Evolutionary conservation across 139 green algal genomes (phyloP).

Genomic region (Chlamydomonas incerta): DNA sequence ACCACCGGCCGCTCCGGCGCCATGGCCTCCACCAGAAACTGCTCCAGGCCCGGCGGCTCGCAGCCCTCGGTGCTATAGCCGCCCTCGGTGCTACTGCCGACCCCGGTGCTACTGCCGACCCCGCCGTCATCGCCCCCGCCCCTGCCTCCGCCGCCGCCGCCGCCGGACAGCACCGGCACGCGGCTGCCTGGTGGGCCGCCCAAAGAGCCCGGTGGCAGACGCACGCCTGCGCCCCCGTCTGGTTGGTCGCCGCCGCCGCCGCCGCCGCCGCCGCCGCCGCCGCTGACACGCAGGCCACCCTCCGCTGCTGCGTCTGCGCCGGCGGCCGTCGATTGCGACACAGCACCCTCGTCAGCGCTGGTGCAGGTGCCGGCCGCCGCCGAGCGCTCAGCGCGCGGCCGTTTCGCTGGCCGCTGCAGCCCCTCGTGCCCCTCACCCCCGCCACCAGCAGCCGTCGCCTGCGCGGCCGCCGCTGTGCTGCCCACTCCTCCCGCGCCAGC

Average conservation of each 20-base stretch:
- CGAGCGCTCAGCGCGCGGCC: not conserved
- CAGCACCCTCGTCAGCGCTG: no score
- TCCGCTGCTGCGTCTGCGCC: not conserved
- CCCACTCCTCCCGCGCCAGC: not conserved
- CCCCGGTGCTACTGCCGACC: no score
- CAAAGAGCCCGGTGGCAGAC: slow-evolving; percentile 69
- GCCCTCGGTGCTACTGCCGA: no score
- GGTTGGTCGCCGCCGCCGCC: not conserved
- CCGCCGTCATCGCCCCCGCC: no score
- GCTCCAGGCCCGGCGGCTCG: slow-evolving; percentile 67
- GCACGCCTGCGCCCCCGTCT: slow-evolving; percentile 6
- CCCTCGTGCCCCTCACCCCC: not conserved
- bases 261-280: not conserved
- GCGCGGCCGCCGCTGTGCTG: not conserved
- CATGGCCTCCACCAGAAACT: slow-evolving; percentile 71
- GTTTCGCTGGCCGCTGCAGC: not conserved
- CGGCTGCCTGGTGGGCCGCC: not conserved
- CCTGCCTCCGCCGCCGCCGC: no score
- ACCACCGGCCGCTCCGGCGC: slow-evolving; percentile 25
- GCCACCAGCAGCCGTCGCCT: not conserved
- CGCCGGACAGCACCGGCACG: not conserved
- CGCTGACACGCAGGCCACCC: not conserved
- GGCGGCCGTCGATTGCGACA: no score
- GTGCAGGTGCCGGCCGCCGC: no score
- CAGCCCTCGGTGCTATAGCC: not conserved